Evolutionary conservation across 495 filamentous ascomycete genomes (phyloP), one percentile per base, ranked within the genome.

Genomic region (Aspergillus haitiensis): DNA sequence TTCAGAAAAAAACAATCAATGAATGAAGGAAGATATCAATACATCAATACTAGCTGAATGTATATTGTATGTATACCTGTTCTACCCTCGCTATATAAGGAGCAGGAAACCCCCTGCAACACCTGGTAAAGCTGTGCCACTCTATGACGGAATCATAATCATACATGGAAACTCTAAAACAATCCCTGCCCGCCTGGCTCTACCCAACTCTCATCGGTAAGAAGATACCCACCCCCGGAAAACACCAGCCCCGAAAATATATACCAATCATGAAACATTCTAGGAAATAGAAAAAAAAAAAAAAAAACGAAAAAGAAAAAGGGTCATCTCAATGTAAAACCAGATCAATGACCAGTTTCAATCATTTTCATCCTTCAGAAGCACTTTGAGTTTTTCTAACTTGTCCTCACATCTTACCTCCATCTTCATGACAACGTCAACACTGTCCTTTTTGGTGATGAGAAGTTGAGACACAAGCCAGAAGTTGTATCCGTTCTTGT

Each of bases 341-440:
- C 35, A 37, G 12, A 52, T 37, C 13, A 27, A 6, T 56, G 7
- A 35, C 5, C 27, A 50, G 42, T 46, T 42, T 61, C 47, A 63
- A 40, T 75, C 72, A 53, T 65, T 66, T 11, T 80, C 75, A 60
- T 80, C 75, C 52, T 66, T 58, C n/a, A 79, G 53, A 27, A 79
- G 58, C 2, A 80, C 75, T 42, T 74, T 77, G 52, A 80, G 59
- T 60, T 76, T 75, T 58, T 76, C 67, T 31, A 80, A 58, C 58
- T 80, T 80, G 55, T 80, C 77, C 54, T 78, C 75, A 16, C 77
- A 80, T 50, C 73, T 70, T n/a, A 80, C 75, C 52, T 80, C 77
- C 75, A 78, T 77, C 40, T 65, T 67, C 75, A 80, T 77, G 2
- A 80, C 67, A 13, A 80, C 73, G 42, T 80, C 77, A 13, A 80